A percentile compares a stretch with the other conserved stretches of the same genome.
Conservation (phyloP, 495 filamentous ascomycete species). For the Halenospora varia region DNA sequence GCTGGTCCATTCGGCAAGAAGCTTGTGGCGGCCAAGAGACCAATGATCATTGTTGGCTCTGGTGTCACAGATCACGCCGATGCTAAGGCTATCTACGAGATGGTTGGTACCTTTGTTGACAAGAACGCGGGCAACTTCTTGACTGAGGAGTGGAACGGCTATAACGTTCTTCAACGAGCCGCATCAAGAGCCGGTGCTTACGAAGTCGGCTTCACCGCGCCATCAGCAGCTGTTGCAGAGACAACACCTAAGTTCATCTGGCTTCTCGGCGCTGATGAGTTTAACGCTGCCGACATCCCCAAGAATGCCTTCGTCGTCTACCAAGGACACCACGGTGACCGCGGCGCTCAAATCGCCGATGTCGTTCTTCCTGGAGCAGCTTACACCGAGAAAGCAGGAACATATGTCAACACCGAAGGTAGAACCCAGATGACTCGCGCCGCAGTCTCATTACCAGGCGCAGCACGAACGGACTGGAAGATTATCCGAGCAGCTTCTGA, state of each 20-base stretch:
- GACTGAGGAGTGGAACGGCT: constrained; percentile 92
- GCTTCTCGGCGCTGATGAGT: constrained; percentile 94
- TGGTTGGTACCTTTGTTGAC: constrained; percentile 82
- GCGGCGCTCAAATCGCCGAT: constrained; percentile 87
- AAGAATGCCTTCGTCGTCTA: constrained; percentile 96
- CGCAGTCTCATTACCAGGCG: constrained; percentile 80
- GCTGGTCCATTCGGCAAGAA: constrained; percentile 88
- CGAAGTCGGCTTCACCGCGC: constrained; percentile 88
- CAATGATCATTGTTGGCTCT: constrained; percentile 94
- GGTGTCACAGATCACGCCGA: constrained; percentile 85
- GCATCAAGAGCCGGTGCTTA: constrained; percentile 90
- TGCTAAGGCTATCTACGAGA: constrained; percentile 87
- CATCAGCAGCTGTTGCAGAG: constrained; percentile 70
- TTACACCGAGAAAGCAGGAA: constrained; percentile 96
- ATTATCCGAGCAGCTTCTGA: constrained; percentile 89
- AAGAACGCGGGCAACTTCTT: constrained; percentile 86
- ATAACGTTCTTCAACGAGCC: constrained; percentile 90
- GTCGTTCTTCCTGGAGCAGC: constrained; percentile 90
- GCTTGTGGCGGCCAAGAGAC: constrained; percentile 78
- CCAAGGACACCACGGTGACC: constrained; percentile 96
- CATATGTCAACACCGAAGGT: constrained; percentile 96
- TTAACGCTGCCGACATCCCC: constrained; percentile 73
- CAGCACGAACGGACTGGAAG: constrained; percentile 95
- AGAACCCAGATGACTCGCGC: constrained; percentile 88
- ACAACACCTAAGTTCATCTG: constrained; percentile 91